Base-by-base conservation (phyloP, 2,329 filamentous ascomycete species). In the Rosellinia necatrix region DNA sequence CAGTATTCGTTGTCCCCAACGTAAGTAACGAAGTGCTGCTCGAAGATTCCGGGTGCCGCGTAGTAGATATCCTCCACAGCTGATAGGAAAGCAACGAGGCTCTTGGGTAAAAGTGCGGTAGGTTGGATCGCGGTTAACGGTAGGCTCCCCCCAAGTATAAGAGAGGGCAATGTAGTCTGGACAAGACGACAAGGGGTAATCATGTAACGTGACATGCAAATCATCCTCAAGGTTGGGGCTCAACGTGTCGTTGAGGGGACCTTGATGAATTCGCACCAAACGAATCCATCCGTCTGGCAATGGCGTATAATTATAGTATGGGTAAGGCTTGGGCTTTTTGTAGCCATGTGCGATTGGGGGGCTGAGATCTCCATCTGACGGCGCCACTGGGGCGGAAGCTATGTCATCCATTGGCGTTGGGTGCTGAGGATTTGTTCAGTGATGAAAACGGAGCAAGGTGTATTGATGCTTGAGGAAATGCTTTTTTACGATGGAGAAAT, bases 171-270 rank as follows among this genome's bases (percentile, higher is more conserved):
- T 35, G 3, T 47, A 47, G 9, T 35, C 13, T 19, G 43, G 30
- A 25, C 43, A 37, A 25, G 30, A 47, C 21, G 43, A 37, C 9
- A 47, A 47, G 21, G 43, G 43, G n/a, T 24, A 47, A 47, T 47
- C 30, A 10, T 47, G 21, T 47, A 37, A 30, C 29, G 43, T 35
- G 5, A 47, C 30, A 5, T 47, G 21, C 19, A 37, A 10, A 27
- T 47, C 30, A 6, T 35, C 30, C n/a, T 35, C 2, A 17, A 47
- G 35, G 6, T 47, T 17, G 19, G 5, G 5, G 3, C 4, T 9
- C 6, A 7, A 4, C 13, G 21, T 19, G 3, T 10, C 43, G 21
- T 37, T 2, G 2, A 25, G 4, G 19, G 43, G 4, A 47, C 27
- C 21, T 5, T n/a, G 6, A 27, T 47, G 21, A 47, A 47, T 25